Conservation (phyloP, 768 basidiomycete genomes). For the Porphyrellus cyaneotinctus region DNA sequence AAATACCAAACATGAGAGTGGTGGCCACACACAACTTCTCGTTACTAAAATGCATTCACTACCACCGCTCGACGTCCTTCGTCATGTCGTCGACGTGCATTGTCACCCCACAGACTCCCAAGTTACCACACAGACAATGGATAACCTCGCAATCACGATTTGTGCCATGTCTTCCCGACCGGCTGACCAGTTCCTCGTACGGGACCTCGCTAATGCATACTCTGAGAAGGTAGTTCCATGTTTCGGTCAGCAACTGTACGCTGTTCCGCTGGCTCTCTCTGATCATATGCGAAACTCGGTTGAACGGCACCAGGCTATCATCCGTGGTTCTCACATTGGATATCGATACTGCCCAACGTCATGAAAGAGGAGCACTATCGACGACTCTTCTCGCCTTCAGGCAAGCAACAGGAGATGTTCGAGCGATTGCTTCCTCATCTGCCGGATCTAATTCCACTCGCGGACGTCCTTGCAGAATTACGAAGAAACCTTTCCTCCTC, state of each 20-base stretch:
- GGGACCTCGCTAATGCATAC: conserved; percentile 53
- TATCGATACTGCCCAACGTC: conserved; percentile 43
- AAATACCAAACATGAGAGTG: conserved; percentile 16
- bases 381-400: conserved; percentile 52
- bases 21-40: not conserved
- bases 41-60: not conserved
- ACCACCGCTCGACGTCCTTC: conserved; percentile 43
- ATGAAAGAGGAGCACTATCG: conserved; percentile 76
- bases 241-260: conserved; percentile 61
- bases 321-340: conserved; percentile 88
- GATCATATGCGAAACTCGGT: conserved; percentile 6
- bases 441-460: conserved; percentile 67
- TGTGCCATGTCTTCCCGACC: conserved; percentile 77
- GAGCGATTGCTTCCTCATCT: conserved; percentile 56
- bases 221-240: conserved; percentile 76
- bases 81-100: conserved; percentile 80
- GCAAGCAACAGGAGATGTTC: conserved; percentile 41
- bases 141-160: conserved; percentile 57
- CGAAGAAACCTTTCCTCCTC: conserved; percentile 55
- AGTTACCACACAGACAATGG: conserved; percentile 46
- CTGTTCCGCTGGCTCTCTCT: conserved; percentile 11
- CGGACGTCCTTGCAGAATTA: conserved; percentile 55
- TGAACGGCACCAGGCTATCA: conserved; percentile 65
- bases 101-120: conserved; percentile 87
- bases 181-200: conserved; percentile 70